Evolutionary conservation across 2,329 filamentous ascomycete species (phyloP).

Genomic region (Fusarium decemcellulare): DNA sequence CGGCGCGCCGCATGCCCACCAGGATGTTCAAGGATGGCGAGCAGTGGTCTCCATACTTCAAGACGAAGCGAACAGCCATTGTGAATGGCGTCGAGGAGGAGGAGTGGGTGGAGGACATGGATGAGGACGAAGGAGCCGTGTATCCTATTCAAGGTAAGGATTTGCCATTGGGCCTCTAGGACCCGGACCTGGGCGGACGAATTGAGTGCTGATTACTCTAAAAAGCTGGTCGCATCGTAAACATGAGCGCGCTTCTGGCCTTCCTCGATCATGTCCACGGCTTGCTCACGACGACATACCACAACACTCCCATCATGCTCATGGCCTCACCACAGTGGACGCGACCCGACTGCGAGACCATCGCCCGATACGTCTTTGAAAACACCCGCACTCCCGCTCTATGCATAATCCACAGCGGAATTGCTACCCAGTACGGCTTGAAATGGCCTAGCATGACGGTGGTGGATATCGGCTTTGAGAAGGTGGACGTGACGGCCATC

Average conservation of each 20-base stretch:
- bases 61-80: conserved; percentile 74
- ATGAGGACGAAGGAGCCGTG: conserved; percentile 89
- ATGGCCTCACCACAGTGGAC: conserved; percentile 94
- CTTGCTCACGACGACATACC: conserved; percentile 89
- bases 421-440: conserved; percentile 89
- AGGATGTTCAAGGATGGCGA: conserved; percentile 95
- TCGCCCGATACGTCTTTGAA: conserved; percentile 96
- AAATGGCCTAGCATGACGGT: conserved; percentile 84
- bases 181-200: too few species aligned
- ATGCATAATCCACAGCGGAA: conserved; percentile 88
- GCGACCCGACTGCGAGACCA: conserved; percentile 85
- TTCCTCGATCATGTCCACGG: conserved; percentile 94
- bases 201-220: conserved; percentile 29
- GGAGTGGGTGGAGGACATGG: conserved; percentile 89
- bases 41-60: conserved; percentile 82
- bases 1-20: conserved; percentile 87
- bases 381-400: conserved; percentile 96
- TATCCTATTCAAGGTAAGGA: conserved; percentile 80
- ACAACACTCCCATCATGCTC: conserved; percentile 95
- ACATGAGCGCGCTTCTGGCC: conserved; percentile 95
- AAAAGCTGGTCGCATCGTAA: conserved; percentile 82
- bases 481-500: conserved; percentile 93
- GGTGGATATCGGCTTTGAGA: conserved; percentile 91
- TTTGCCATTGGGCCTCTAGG: conserved; percentile 14
- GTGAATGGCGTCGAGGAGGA: conserved; percentile 67